These are phyloP conservation scores for Corinectria fuckeliana DNA, from an alignment of 2,329 filamentous ascomycete genomes.

Conservation along the genomic window DNA sequence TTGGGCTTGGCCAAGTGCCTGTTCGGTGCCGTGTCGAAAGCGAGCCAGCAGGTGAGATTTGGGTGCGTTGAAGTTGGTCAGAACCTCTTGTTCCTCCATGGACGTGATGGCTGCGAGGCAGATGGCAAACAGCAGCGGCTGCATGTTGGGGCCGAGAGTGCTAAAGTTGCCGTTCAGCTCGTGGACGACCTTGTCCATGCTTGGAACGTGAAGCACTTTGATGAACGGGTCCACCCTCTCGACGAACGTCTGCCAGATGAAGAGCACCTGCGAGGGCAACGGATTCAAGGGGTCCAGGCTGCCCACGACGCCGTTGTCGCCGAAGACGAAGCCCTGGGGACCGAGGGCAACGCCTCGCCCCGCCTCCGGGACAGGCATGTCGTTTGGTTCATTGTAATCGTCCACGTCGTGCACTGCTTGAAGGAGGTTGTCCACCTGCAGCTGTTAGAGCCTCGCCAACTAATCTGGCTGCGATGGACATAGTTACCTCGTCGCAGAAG, in stretches of 20 bases:
- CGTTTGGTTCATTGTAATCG: slow-evolving; percentile 12
- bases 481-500: slow-evolving; percentile 42
- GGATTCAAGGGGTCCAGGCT: slow-evolving; percentile 30
- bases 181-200: slow-evolving; percentile 25
- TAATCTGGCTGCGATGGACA: neutral
- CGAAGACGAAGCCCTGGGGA: slow-evolving; percentile 30
- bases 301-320: slow-evolving; percentile 10
- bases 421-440: slow-evolving; percentile 40
- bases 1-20: slow-evolving; percentile 32
- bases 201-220: slow-evolving; percentile 38
- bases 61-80: slow-evolving; percentile 23
- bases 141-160: slow-evolving; percentile 18
- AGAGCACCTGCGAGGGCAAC: slow-evolving; percentile 38
- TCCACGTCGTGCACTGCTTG: slow-evolving; percentile 39
- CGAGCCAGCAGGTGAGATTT: slow-evolving; percentile 26
- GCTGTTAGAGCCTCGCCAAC: neutral
- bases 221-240: slow-evolving; percentile 42
- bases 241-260: slow-evolving; percentile 40
- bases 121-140: slow-evolving; percentile 38
- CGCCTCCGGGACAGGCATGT: slow-evolving; percentile 1
- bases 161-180: slow-evolving; percentile 29
- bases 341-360: neutral
- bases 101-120: slow-evolving; percentile 37
- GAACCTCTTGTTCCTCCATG: slow-evolving; percentile 29
- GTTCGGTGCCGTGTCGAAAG: slow-evolving; percentile 33